Evolutionary conservation across 2,329 filamentous ascomycete species (phyloP).

Genomic region (Fusarium fracticaudum): DNA sequence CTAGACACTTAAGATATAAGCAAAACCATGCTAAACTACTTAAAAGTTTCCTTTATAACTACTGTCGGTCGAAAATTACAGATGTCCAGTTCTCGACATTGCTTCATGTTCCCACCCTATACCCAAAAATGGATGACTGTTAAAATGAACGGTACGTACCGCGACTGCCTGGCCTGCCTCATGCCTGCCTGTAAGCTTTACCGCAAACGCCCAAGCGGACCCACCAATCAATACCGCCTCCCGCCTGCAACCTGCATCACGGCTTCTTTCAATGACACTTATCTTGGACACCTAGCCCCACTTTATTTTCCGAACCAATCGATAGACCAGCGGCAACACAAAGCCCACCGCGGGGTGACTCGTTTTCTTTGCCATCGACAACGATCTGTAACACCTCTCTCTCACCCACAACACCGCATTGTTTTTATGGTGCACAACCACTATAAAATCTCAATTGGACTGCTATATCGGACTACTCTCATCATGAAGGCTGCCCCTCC

Average conservation of each 20-base stretch:
- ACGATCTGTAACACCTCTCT: slow-evolving; percentile 1
- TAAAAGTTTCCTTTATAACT: neutral
- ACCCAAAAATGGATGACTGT: neutral
- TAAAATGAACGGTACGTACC: neutral
- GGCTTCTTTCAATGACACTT: slow-evolving; percentile 22
- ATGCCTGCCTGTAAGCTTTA: neutral
- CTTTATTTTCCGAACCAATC: slow-evolving; percentile 16
- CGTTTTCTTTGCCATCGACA: slow-evolving; percentile 26
- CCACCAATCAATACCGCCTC: slow-evolving; percentile 2
- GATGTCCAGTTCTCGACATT: neutral
- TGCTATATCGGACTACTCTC: neutral
- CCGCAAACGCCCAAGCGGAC: neutral
- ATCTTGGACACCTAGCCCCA: slow-evolving; percentile 7
- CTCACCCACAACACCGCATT: neutral
- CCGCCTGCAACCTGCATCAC: slow-evolving; percentile 2
- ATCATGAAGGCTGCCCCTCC: slow-evolving; percentile 20
- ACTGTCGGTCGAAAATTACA: neutral
- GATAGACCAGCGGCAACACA: neutral
- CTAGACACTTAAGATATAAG: neutral
- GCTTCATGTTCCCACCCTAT: slow-evolving; percentile 13
- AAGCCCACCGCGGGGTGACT: slow-evolving; percentile 30
- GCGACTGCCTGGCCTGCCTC: neutral
- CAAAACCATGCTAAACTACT: neutral
- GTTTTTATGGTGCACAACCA: neutral
- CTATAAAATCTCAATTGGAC: neutral